Evolutionary conservation across 495 filamentous ascomycete species (phyloP), one percentile per base, ranked within the genome.

Genomic region (Penicillium subrubescens): DNA sequence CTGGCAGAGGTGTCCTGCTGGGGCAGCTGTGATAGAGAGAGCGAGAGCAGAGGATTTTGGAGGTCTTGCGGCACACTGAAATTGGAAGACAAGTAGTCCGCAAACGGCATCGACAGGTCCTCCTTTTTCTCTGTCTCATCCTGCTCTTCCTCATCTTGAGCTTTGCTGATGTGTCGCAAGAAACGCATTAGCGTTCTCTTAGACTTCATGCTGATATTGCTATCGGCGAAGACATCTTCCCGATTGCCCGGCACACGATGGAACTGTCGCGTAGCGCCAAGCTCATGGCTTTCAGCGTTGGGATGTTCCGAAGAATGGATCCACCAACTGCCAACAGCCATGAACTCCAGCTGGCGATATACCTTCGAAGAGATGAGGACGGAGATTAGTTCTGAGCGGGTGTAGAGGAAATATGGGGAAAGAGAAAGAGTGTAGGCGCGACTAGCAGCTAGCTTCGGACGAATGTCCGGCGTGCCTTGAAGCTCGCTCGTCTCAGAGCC

Each of bases 321-420:
- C 86, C 89, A 98, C 90, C 93, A 98, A 61, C 91, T 94, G 34
- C 96, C 96, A 8, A 98, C 90, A 6, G 95, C 93, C 64, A 94
- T 87, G 75, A 97, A 99, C 66, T 97, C 94, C 62, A 99, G 84
- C 75, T 96, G 92, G 35, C 86, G 86, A 65, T 96, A 91, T 58
- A 96, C 89, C 64, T 90, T 90, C 1, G 94, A 97, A 4, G 93
- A 92, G 43, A 98, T 88, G 41, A 99, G 84, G 62, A 88, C 82
- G 6, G 86, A 83, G 3, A 98, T 80, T 23, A 97, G 81, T 65
- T 85, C 80, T 19, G 92, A 95, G 50, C 88, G 89, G 50, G 91
- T 86, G 73, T 97, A 96, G 29, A 98, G 89, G 37, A 97, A 78
- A 60, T 97, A 90, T 12, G 95, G 95, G 25, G 93, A 87, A 8